phyloP scores from a whole-genome alignment of 768 basidiomycete genomes.

The Lactarius indigo region DNA sequence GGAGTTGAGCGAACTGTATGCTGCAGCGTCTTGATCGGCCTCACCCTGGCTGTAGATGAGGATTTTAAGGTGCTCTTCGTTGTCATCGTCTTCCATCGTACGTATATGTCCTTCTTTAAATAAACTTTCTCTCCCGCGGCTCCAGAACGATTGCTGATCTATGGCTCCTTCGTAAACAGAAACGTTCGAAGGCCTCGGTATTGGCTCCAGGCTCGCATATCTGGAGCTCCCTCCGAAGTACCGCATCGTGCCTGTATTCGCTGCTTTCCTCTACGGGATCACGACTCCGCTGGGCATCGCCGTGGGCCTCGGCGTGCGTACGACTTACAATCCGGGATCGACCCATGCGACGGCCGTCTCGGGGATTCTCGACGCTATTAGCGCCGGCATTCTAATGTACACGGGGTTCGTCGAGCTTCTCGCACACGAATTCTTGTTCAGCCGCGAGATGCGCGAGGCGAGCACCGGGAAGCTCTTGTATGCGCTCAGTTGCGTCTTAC shows the following conservation, averaged over 20 bases:
- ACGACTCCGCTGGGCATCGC: slow-evolving; percentile 90
- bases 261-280: slow-evolving; percentile 63
- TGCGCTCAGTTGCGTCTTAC: slow-evolving; percentile 70
- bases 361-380: slow-evolving; percentile 81
- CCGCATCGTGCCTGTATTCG: slow-evolving; percentile 53
- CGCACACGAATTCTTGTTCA: slow-evolving; percentile 94
- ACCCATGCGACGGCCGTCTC: slow-evolving; percentile 76
- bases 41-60: slow-evolving; percentile 87
- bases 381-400: slow-evolving; percentile 84
- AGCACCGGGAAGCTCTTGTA: slow-evolving; percentile 65
- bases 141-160: neutral
- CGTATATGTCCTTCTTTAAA: slow-evolving; percentile 35
- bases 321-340: slow-evolving; percentile 78
- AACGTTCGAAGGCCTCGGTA: slow-evolving; percentile 90
- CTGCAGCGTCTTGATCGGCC: slow-evolving; percentile 72
- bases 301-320: slow-evolving; percentile 68
- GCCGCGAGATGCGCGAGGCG: slow-evolving; percentile 75
- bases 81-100: slow-evolving; percentile 90
- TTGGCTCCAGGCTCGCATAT: slow-evolving; percentile 85
- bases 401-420: slow-evolving; percentile 88
- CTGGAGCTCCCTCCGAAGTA: slow-evolving; percentile 57
- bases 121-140: too few species aligned
- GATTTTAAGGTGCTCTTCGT: slow-evolving; percentile 83
- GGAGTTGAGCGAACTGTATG: neutral
- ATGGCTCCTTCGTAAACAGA: slow-evolving; percentile 45